Percentiles rank a stretch among this genome's conserved stretches.
Evolutionary conservation across 2,329 filamentous ascomycete species (phyloP).

Genomic region (Taxawa tesnikishii): DNA sequence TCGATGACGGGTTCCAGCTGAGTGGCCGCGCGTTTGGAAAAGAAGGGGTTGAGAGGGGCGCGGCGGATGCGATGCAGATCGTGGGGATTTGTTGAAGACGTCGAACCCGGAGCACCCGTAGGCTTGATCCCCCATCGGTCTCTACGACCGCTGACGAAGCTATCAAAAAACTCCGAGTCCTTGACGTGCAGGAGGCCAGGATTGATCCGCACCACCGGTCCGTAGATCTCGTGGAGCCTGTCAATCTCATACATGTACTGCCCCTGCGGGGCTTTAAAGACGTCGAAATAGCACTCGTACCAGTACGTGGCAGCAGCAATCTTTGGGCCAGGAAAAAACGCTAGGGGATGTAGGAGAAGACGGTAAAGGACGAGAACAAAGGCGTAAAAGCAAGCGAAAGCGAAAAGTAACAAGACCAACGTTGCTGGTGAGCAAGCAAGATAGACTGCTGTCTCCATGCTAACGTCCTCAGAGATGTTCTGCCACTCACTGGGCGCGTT

Average conservation of each 20-base stretch:
- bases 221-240: neutral
- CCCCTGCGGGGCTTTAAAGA: neutral
- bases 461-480: too few relatives aligned
- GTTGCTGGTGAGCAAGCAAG: too few relatives aligned
- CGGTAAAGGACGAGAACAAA: neutral
- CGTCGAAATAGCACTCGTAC: conserved; percentile 2
- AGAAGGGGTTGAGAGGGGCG: conserved; percentile 29
- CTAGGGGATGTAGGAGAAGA: neutral
- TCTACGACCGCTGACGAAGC: conserved; percentile 13
- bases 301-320: neutral
- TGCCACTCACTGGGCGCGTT: too few relatives aligned
- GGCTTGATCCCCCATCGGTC: too few relatives aligned
- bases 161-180: conserved; percentile 22
- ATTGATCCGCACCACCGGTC: conserved; percentile 17
- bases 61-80: conserved; percentile 30
- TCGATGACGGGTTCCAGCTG: too few relatives aligned
- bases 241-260: neutral
- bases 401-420: too few relatives aligned
- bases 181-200: conserved; percentile 30
- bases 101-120: conserved; percentile 9
- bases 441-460: too few relatives aligned
- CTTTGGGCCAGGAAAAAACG: conserved; percentile 1
- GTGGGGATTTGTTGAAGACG: conserved; percentile 23
- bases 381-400: too few relatives aligned
- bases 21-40: too few relatives aligned